These are phyloP conservation scores for Fusarium caatingaense DNA, from an alignment of 2,329 filamentous ascomycete genomes.

Conservation along the genomic window DNA sequence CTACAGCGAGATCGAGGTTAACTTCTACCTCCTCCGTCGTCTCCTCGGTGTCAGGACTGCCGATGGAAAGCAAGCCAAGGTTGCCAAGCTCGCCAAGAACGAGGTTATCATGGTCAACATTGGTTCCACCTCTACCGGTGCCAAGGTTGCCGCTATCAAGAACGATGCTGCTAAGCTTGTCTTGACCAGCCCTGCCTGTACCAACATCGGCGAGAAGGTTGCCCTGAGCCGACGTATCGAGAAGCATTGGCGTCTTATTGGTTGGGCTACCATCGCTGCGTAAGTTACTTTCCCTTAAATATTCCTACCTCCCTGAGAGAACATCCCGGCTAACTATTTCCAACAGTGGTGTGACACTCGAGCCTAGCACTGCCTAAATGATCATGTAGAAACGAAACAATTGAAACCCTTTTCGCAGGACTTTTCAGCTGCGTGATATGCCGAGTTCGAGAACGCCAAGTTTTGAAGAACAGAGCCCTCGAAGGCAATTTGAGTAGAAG, in stretches of 20 bases:
- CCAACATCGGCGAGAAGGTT: constrained; percentile 97
- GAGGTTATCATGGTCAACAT: constrained; percentile 99
- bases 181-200: constrained; percentile 93
- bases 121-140: constrained; percentile 94
- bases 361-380: constrained; percentile 60
- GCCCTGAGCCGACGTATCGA: constrained; percentile 96
- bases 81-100: constrained; percentile 97
- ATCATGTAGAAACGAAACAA: constrained; percentile 27
- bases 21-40: constrained; percentile 97
- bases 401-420: constrained; percentile 39
- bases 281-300: constrained; percentile 55
- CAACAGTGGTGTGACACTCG: constrained; percentile 64
- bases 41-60: constrained; percentile 97
- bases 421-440: constrained; percentile 37
- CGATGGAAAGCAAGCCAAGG: constrained; percentile 99
- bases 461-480: constrained; percentile 30
- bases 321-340: constrained; percentile 23
- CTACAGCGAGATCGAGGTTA: constrained; percentile 98
- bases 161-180: constrained; percentile 96
- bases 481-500: constrained; percentile 46
- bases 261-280: constrained; percentile 85
- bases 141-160: constrained; percentile 97
- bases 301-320: neutral
- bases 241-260: constrained; percentile 98
- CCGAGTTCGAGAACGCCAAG: constrained; percentile 38